A percentile compares a stretch with the other conserved stretches of the same genome.
phyloP scores from a whole-genome alignment of 257 asterid genomes.

The Solanum appendiculatum region DNA sequence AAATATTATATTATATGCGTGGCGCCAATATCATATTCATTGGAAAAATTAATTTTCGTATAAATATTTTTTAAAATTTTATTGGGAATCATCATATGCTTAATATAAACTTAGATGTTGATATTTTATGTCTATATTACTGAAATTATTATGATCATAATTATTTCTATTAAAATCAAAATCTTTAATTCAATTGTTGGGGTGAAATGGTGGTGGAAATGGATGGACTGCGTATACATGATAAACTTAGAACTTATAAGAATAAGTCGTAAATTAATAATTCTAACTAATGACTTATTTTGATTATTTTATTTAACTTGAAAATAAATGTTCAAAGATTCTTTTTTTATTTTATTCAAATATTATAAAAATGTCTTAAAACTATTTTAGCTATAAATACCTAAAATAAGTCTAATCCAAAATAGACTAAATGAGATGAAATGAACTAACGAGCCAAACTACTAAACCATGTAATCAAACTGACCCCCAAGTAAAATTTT shows the following conservation, averaged over 20 bases:
- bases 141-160: neutral
- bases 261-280: no score
- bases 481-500: neutral
- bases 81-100: neutral
- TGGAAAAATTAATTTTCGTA: no score
- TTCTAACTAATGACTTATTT: no score
- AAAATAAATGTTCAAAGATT: neutral
- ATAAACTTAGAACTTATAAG: neutral
- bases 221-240: neutral
- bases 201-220: neutral
- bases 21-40: neutral
- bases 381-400: neutral
- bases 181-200: neutral
- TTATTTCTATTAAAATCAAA: no score
- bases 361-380: neutral
- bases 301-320: no score
- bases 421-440: neutral
- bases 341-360: no score
- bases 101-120: no score
- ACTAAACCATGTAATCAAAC: neutral
- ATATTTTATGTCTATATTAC: no score
- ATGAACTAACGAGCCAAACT: neutral
- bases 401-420: no score
- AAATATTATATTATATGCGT: neutral
- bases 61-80: no score